Percentiles rank a stretch among this genome's conserved stretches.
These are phyloP conservation scores for Globisporangium nagaii DNA, from an alignment of 352 stramenopile genomes.

Conservation along the genomic window DNA sequence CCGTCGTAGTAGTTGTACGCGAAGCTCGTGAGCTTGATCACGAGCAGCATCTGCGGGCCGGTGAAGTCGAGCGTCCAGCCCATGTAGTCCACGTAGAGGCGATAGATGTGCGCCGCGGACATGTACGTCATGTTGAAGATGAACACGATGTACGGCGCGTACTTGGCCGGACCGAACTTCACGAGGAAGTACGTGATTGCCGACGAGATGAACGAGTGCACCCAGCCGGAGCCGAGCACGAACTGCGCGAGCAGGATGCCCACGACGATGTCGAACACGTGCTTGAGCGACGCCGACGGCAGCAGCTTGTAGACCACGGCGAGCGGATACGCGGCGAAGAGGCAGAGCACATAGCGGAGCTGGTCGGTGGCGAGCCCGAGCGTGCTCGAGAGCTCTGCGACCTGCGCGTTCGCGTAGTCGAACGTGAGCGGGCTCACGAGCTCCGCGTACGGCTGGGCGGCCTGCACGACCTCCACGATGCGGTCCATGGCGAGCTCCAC, in stretches of 20 bases:
- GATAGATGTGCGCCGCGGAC: conserved; percentile 90
- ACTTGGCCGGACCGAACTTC: conserved; percentile 38
- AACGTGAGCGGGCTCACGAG: conserved; percentile 56
- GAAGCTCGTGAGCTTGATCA: conserved; percentile 97
- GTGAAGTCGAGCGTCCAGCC: conserved; percentile 87
- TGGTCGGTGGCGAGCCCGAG: conserved; percentile 52
- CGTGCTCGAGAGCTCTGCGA: conserved; percentile 30
- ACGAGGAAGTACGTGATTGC: conserved; percentile 90
- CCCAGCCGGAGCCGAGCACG: conserved; percentile 89
- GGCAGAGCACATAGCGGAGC: conserved; percentile 83
- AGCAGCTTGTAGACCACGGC: conserved; percentile 87
- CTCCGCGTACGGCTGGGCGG: conserved; percentile 44
- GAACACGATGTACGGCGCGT: conserved; percentile 85
- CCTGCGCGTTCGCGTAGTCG: conserved; percentile 31
- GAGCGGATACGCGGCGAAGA: conserved; percentile 93
- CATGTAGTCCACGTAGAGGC: conserved; percentile 95
- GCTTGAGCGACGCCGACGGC: conserved; percentile 81
- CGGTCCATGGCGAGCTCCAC: conserved; percentile 26
- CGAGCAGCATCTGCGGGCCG: conserved; percentile 89
- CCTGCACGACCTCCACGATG: conserved; percentile 30
- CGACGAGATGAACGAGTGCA: conserved; percentile 92
- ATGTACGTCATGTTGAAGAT: conserved; percentile 95
- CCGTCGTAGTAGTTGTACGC: conserved; percentile 98
- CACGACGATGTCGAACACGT: conserved; percentile 90
- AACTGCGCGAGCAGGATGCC: conserved; percentile 93